Evolutionary conservation across 306 rosid genomes (phyloP).

Genomic region (Prinsepia uniflora): DNA sequence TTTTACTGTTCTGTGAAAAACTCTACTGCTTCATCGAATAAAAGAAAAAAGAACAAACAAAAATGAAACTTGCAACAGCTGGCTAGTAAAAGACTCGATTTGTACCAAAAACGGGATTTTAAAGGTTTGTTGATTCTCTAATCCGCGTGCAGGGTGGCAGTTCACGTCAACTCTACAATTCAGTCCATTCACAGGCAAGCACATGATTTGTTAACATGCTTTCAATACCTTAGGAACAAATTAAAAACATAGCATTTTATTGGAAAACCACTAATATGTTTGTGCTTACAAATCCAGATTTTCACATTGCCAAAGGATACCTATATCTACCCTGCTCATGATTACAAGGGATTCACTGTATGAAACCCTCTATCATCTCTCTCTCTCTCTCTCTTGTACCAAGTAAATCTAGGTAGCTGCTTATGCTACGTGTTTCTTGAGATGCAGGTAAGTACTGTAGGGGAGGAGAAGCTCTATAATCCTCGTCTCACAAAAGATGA

Average conservation of each 20-base stretch:
- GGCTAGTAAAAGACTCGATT: neutral
- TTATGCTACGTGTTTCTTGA: slow-evolving; percentile 27
- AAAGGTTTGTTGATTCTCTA: slow-evolving; percentile 17
- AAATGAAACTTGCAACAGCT: neutral
- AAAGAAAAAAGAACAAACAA: neutral
- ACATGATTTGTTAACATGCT: slow-evolving; percentile 17
- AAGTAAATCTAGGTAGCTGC: slow-evolving; percentile 14
- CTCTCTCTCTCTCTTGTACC: slow-evolving; percentile 2
- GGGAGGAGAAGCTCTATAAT: slow-evolving; percentile 74
- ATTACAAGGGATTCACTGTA: slow-evolving; percentile 89
- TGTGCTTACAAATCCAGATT: slow-evolving; percentile 50
- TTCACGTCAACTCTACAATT: slow-evolving; percentile 76
- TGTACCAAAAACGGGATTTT: neutral
- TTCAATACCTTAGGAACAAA: slow-evolving; percentile 1
- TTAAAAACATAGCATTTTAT: neutral
- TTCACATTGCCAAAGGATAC: slow-evolving; percentile 75
- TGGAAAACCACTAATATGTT: slow-evolving; percentile 10
- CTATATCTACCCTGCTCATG: slow-evolving; percentile 82
- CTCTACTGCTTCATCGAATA: neutral
- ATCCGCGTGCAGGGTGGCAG: slow-evolving; percentile 82
- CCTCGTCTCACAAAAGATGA: slow-evolving; percentile 73
- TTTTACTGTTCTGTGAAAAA: slow-evolving; percentile 19
- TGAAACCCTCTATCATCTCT: slow-evolving; percentile 24
- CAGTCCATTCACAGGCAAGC: slow-evolving; percentile 92
- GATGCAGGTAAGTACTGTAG: slow-evolving; percentile 78